A percentile compares a stretch with the other conserved stretches of the same genome.
Evolutionary conservation across 805 yeast genomes (phyloP).

Genomic region (Ogataea pini): DNA sequence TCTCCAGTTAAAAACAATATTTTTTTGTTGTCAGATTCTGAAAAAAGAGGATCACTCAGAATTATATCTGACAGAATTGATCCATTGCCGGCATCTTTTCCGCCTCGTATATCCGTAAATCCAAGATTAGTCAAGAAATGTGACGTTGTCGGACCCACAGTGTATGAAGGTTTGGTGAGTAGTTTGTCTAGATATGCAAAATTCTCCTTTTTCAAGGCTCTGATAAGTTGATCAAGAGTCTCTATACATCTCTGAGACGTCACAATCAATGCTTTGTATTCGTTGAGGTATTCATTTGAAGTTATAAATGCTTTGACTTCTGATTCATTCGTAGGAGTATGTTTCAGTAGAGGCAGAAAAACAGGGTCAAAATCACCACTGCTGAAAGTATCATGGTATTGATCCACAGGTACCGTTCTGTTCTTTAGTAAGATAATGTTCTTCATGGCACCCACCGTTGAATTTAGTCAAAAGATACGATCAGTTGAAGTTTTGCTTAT

Average conservation of each 20-base stretch:
- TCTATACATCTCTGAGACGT: conserved; percentile 94
- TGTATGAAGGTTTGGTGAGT: conserved; percentile 59
- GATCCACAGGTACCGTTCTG: conserved; percentile 66
- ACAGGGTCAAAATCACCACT: conserved; percentile 41
- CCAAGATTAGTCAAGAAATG: conserved; percentile 59
- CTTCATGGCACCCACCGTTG: no score
- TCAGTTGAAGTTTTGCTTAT: background rate
- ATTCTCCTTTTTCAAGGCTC: conserved; percentile 20
- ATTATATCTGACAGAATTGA: conserved; percentile 65
- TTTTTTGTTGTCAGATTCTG: conserved; percentile 26
- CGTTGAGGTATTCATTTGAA: conserved; percentile 41
- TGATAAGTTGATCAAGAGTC: conserved; percentile 53
- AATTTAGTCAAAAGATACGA: no score
- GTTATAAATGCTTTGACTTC: conserved; percentile 46
- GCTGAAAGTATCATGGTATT: conserved; percentile 51
- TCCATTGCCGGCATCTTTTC: conserved; percentile 80
- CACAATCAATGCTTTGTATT: conserved; percentile 59
- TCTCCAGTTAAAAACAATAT: conserved; percentile 84
- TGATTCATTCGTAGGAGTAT: conserved; percentile 52
- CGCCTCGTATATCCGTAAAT: conserved; percentile 70
- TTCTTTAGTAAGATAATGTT: conserved; percentile 65
- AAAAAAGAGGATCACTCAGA: conserved; percentile 35
- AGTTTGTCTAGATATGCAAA: conserved; percentile 30
- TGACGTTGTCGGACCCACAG: conserved; percentile 91
- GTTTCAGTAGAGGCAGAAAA: conserved; percentile 76